Evolutionary conservation across 176 grass and related monocot genomes (phyloP), one percentile per base, ranked within the genome.

Genomic region (Carex pumila): DNA sequence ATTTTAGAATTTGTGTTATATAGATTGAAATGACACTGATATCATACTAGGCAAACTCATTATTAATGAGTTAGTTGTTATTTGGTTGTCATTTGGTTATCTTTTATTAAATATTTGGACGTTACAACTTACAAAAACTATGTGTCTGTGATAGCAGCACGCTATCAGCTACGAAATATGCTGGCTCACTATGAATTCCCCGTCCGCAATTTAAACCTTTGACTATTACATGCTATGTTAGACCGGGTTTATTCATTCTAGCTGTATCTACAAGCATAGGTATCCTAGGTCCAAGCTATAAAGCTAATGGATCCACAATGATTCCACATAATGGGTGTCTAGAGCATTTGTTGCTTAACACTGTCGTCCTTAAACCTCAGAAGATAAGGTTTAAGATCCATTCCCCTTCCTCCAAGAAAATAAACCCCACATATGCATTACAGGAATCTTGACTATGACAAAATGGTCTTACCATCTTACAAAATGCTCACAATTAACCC

Each of bases 371-470:
- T 9, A 58, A 84, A 43, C 34, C 14, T 9, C 25, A 30, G 13
- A 50, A 77, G 72, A 84, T 79, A 89, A 79, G 36, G 71, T 58
- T 45, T 63, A 76, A 78, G 71, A 54, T 76, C 3, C 49, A 76
- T 30, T 53, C 85, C 73, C 78, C 84, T 85, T 63, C 64, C 82
- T 67, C 84, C 61, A 79, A 83, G 49, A 71, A 67, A 77, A 54
- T 66, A 36, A 82, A 70, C 41, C 14, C 62, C 82, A 79, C 81
- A 84, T 64, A 63, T 34, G 45, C 31, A 64, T 54, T 85, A 64
- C n/a, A 54, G 84, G 85, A 97, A 97, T 93, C 87, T 97, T 97
- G 91, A 91, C 89, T 87, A 91, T 83, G 68, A 78, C 68, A 30
- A 30, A 81, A 53, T 64, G 43, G 65, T 83, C 80, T 64, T 66